Evolutionary conservation across 2,329 filamentous ascomycete species (phyloP).

Genomic region (Ophiognomonia clavigignenti-juglandacearum): DNA sequence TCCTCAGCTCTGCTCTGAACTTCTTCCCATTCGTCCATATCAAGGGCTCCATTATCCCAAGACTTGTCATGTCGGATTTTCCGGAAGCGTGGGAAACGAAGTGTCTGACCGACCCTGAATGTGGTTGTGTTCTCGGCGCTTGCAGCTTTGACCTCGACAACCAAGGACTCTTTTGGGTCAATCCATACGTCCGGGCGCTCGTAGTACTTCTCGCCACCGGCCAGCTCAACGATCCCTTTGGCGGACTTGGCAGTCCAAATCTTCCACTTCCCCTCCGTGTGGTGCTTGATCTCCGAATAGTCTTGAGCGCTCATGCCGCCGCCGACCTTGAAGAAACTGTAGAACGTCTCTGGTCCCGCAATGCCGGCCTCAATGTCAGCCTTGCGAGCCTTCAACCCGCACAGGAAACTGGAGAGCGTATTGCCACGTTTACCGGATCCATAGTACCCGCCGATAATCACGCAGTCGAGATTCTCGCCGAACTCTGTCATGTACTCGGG

Average conservation of each 20-base stretch:
- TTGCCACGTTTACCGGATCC: constrained; percentile 84
- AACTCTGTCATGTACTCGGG: constrained; percentile 98
- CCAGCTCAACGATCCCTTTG: constrained; percentile 72
- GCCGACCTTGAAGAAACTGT: constrained; percentile 98
- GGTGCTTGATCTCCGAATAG: constrained; percentile 75
- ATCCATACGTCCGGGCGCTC: constrained; percentile 94
- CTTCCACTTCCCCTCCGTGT: constrained; percentile 87
- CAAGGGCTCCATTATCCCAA: constrained; percentile 72
- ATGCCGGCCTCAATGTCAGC: constrained; percentile 53
- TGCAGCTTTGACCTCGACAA: constrained; percentile 84
- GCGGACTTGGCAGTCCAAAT: constrained; percentile 80
- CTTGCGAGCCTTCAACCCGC: constrained; percentile 73
- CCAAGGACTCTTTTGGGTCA: constrained; percentile 78
- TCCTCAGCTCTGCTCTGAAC: constrained; percentile 65
- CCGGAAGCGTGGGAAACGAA: constrained; percentile 90
- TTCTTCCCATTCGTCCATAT: constrained; percentile 70
- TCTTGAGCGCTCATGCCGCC: constrained; percentile 84
- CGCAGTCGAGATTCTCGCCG: constrained; percentile 85
- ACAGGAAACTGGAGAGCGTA: constrained; percentile 79
- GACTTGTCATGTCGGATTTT: constrained; percentile 73
- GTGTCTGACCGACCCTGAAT: constrained; percentile 70
- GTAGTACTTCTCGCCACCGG: constrained; percentile 61
- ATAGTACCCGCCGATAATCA: constrained; percentile 89
- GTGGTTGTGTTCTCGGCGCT: constrained; percentile 69
- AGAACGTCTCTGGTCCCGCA: constrained; percentile 67